Evolutionary conservation across 441 rosid species (phyloP).

Genomic region (Biscutella laevigata): DNA sequence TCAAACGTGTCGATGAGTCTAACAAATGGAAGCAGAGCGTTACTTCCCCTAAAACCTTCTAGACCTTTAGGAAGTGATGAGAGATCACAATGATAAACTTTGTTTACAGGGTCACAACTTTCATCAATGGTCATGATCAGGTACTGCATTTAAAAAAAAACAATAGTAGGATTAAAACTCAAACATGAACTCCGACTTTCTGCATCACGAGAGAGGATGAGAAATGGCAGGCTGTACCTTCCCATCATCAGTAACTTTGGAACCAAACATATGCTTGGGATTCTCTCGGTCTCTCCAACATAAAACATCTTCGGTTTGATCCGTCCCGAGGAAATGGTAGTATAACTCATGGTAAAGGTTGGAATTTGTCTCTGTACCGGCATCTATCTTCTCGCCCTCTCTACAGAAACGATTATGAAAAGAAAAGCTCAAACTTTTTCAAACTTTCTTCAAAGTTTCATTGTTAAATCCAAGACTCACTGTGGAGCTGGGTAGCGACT

Average conservation of each 20-base stretch:
- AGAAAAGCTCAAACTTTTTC: no score
- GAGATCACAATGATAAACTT: slow-evolving; percentile 71
- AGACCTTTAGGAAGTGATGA: slow-evolving; percentile 62
- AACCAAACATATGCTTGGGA: slow-evolving; percentile 52
- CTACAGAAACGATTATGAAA: slow-evolving; percentile 25
- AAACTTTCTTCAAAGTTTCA: background rate
- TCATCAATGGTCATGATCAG: slow-evolving; percentile 49
- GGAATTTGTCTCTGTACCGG: slow-evolving; percentile 83
- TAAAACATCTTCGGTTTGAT: slow-evolving; percentile 75
- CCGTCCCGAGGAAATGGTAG: slow-evolving; percentile 77
- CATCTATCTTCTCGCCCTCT: slow-evolving; percentile 71
- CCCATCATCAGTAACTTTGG: slow-evolving; percentile 72
- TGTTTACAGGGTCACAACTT: slow-evolving; percentile 80
- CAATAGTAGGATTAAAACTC: background rate
- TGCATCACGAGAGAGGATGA: background rate
- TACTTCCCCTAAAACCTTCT: slow-evolving; percentile 53
- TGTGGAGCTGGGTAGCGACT: slow-evolving; percentile 79
- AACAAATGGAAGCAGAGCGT: slow-evolving; percentile 50
- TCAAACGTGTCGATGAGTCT: slow-evolving; percentile 72
- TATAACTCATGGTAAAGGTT: slow-evolving; percentile 68
- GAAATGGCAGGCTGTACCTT: slow-evolving; percentile 38
- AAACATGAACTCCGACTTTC: background rate
- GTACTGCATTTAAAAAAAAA: slow-evolving; percentile 43
- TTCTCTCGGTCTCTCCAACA: slow-evolving; percentile 88
- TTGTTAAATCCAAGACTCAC: slow-evolving; percentile 49